Evolutionary conservation across 306 rosid species (phyloP), one percentile per base, ranked within the genome.

Genomic region (Fagus crenata): DNA sequence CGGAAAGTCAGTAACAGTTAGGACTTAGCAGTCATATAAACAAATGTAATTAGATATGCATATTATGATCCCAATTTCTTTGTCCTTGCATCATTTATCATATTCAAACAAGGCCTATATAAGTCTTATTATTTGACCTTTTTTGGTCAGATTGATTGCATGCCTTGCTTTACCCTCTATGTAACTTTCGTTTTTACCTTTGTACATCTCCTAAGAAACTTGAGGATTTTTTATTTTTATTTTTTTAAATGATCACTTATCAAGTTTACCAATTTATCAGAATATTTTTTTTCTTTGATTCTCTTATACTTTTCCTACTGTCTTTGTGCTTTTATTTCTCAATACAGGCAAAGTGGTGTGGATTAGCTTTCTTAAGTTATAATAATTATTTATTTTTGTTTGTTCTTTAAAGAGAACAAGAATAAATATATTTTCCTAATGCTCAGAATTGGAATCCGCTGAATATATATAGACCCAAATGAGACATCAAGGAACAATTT

Each of bases 401-500:
- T 58, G 36, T 58, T 58, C 13, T 7, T 32, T 58, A 18, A 18
- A 9, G 31, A 58, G 64, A 58, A 22, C 15, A 58, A 58, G 15
- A 58, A 58, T 58, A 58, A 58, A 58, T 28, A 31, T 3, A 58
- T n/a, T 58, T 58, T 22, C 1, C 14, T 7, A n/a, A 18, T 58
- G 9, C 35, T 32, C 7, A 58, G 31, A 58, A 28, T 28, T 28
- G 64, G 36, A 9, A 58, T 58, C 64, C 14, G 11, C 13, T 11
- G 41, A 11, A 31, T 4, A 32, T 32, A n/a, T 7, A 22, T 56
- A 11, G 28, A 2, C 28, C 41, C 2, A 6, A 60, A 60, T 1
- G 40, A 60, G 67, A 55, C 74, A 56, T 32, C 28, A 75, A 42
- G 51, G 74, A 61, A 70, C 60, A 69, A 68, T 8, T 68, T 77